Conservation (phyloP, 192 early-diverging fungal species). For the Coemansia aciculifera region DNA sequence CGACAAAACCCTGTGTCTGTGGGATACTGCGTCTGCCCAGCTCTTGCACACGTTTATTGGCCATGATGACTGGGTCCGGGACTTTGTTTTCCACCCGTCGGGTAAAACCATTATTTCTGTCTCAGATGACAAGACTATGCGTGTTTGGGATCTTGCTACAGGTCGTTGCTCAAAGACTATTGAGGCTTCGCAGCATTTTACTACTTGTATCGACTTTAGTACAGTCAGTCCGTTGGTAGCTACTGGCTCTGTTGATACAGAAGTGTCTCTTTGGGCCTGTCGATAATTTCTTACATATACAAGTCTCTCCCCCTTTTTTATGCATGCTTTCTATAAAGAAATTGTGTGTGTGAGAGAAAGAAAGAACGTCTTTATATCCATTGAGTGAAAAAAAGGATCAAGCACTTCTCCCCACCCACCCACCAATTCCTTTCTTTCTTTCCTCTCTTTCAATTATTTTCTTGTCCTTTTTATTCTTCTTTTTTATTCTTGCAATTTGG, state of each 20-base stretch:
- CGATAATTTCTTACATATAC: slow-evolving; percentile 25
- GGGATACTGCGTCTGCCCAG: slow-evolving; percentile 71
- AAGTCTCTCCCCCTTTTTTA: no score
- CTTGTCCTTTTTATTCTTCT: no score
- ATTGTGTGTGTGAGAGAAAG: no score
- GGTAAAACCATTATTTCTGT: slow-evolving; percentile 81
- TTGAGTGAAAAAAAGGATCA: not conserved
- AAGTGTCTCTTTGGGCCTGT: slow-evolving; percentile 77
- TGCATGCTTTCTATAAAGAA: no score
- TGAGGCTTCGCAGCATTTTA: slow-evolving; percentile 88
- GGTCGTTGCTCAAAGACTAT: slow-evolving; percentile 80
- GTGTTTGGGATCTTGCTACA: slow-evolving; percentile 84
- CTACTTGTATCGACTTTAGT: slow-evolving; percentile 79
- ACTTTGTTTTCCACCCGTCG: slow-evolving; percentile 77
- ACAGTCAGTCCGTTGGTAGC: slow-evolving; percentile 70
- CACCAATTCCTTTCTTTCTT: not conserved
- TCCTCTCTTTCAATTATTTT: not conserved
- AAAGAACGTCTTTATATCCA: not conserved
- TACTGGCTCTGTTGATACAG: slow-evolving; percentile 81
- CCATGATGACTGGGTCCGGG: slow-evolving; percentile 94
- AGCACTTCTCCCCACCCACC: no score
- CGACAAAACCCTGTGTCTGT: slow-evolving; percentile 89
- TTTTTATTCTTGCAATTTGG: not conserved
- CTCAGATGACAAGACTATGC: slow-evolving; percentile 89
- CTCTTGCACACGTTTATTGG: slow-evolving; percentile 78